A percentile compares a stretch with the other conserved stretches of the same genome.
Evolutionary conservation across 2,329 filamentous ascomycete species (phyloP).

Genomic region (Fusarium sp.): DNA sequence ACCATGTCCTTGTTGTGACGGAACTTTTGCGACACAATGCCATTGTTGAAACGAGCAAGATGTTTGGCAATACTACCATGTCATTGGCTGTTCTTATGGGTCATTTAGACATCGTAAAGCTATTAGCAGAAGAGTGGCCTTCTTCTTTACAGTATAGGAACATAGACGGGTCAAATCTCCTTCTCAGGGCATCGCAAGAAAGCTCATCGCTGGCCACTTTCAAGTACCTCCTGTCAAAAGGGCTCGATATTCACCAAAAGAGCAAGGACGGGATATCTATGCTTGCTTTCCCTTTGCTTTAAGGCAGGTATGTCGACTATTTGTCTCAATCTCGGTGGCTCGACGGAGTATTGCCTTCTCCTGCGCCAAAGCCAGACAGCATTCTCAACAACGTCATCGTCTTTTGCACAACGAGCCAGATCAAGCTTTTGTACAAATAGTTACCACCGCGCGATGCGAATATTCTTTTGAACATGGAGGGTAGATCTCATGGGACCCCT

Average conservation of each 20-base stretch:
- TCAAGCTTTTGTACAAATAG: not conserved
- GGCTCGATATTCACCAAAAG: not conserved
- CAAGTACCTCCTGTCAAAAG: not conserved
- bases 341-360: accelerated
- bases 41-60: not conserved
- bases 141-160: not conserved
- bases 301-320: accelerated
- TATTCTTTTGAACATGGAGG: not conserved
- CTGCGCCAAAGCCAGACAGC: accelerated
- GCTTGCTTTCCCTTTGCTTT: not conserved
- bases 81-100: not conserved
- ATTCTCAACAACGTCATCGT: not conserved
- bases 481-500: not conserved
- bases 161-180: not conserved
- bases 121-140: not conserved
- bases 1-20: not conserved
- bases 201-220: not conserved
- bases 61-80: not conserved
- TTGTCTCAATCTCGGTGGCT: not conserved
- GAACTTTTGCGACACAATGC: not conserved
- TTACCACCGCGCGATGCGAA: not conserved
- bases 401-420: not conserved
- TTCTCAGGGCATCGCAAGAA: not conserved
- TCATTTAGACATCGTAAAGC: not conserved
- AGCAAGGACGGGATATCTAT: not conserved